phyloP scores from a whole-genome alignment of 2,329 filamentous ascomycete genomes.

The Fusarium redolens region DNA sequence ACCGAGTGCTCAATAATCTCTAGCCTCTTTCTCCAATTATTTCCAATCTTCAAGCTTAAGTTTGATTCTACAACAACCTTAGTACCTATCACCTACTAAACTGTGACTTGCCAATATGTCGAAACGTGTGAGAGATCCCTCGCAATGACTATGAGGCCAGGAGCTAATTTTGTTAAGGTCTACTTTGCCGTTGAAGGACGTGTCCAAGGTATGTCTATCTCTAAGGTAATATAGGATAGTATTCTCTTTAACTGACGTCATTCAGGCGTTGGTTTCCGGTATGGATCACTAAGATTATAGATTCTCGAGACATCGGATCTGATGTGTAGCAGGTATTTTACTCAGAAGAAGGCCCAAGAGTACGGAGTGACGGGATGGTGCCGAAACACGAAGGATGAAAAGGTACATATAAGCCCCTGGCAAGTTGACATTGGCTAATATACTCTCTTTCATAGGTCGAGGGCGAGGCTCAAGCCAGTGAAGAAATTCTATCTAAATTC shows the following conservation, averaged over 20 bases:
- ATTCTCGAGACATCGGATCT: not conserved
- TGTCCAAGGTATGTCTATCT: slow-evolving; percentile 70
- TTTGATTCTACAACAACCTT: not conserved
- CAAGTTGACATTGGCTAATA: not conserved
- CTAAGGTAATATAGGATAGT: not conserved
- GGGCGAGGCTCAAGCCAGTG: slow-evolving; percentile 86
- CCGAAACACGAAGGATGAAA: slow-evolving; percentile 66
- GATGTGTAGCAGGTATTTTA: slow-evolving; percentile 60
- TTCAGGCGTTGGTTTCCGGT: slow-evolving; percentile 68
- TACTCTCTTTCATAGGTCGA: slow-evolving; percentile 71
- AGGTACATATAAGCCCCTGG: slow-evolving; percentile 51
- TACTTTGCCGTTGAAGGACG: slow-evolving; percentile 74
- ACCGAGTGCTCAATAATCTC: not conserved
- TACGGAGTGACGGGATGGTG: slow-evolving; percentile 70
- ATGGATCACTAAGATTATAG: slow-evolving; percentile 8
- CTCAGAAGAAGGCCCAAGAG: slow-evolving; percentile 62
- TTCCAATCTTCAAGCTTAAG: not conserved
- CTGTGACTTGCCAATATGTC: slow-evolving; percentile 41
- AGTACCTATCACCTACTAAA: not conserved
- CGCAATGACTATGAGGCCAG: not conserved
- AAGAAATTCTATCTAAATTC: slow-evolving; percentile 73
- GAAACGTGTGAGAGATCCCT: slow-evolving; percentile 48
- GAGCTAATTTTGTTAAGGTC: slow-evolving; percentile 55
- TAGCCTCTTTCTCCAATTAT: not conserved
- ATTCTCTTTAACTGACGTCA: slow-evolving; percentile 43